A percentile compares a stretch with the other conserved stretches of the same genome.
Conservation (phyloP, 768 basidiomycete genomes). For the Macrolepiota albuminosa region DNA sequence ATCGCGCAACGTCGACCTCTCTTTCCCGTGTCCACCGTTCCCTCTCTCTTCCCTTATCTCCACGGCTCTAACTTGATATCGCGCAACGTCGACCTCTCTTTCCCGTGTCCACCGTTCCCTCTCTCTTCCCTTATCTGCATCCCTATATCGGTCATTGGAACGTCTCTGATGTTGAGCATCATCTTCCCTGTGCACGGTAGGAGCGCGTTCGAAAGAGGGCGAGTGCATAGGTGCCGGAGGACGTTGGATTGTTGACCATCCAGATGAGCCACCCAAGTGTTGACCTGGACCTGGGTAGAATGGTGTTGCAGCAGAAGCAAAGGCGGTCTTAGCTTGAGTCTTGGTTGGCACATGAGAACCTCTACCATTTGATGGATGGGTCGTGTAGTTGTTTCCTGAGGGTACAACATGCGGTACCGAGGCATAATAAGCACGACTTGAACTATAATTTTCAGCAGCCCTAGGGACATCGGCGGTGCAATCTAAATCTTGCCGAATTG, state of each 20-base stretch:
- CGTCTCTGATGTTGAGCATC: background rate
- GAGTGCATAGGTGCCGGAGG: background rate
- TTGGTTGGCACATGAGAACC: conserved; percentile 1
- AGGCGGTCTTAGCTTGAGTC: background rate
- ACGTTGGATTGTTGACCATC: background rate
- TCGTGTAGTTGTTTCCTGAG: conserved; percentile 11
- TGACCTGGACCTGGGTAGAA: conserved; percentile 2
- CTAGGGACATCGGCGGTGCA: conserved; percentile 17
- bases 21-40: background rate
- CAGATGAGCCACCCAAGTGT: background rate
- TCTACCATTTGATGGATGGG: conserved; percentile 9
- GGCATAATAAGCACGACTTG: conserved; percentile 22
- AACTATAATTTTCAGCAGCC: conserved; percentile 24
- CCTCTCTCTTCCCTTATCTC: background rate
- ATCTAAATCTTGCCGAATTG: conserved; percentile 14
- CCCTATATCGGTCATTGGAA: background rate
- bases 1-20: background rate
- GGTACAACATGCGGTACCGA: background rate
- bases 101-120: background rate
- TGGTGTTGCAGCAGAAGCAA: background rate
- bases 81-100: background rate
- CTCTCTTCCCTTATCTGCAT: background rate
- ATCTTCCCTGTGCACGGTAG: background rate
- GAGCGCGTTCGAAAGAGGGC: background rate
- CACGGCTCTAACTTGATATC: conserved; percentile 10